phyloP scores from a whole-genome alignment of 345 rosid species.

The Dipteronia sinensis region DNA sequence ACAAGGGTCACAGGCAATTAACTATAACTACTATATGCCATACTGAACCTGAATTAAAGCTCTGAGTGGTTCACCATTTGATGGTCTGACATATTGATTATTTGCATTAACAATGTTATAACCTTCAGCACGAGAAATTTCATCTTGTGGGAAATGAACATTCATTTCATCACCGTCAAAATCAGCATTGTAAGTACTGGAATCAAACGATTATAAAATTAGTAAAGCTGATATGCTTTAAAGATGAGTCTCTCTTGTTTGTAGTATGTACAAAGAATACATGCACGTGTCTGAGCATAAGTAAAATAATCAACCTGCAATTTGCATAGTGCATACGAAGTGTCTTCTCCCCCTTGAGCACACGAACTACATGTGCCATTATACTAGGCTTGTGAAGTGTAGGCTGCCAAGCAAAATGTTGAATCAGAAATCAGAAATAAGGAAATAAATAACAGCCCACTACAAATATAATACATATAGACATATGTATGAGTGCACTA shows the following conservation, averaged over 20 bases:
- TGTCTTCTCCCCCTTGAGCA: constrained; percentile 89
- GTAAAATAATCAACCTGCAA: constrained; percentile 70
- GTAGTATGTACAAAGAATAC: not conserved
- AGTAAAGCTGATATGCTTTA: not conserved
- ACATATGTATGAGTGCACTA: not conserved
- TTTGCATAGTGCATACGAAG: constrained; percentile 99
- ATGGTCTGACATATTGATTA: constrained; percentile 91
- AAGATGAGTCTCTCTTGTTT: constrained; percentile 8
- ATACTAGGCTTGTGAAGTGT: constrained; percentile 97
- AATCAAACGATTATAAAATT: constrained; percentile 24
- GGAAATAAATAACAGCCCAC: not conserved
- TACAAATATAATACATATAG: not conserved
- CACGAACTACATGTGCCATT: constrained; percentile 97
- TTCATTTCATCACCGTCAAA: constrained; percentile 99
- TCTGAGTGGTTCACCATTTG: constrained; percentile 94
- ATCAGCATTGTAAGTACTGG: constrained; percentile 98
- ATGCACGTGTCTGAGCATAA: not conserved
- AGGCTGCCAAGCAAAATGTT: constrained; percentile 62
- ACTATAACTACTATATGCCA: not conserved
- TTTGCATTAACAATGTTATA: constrained; percentile 98
- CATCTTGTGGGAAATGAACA: constrained; percentile 99
- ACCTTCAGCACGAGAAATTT: constrained; percentile 96
- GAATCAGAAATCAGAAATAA: not conserved
- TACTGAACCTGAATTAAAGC: constrained; percentile 81
- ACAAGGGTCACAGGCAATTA: not conserved